Conservation (phyloP, 2,329 filamentous ascomycete genomes). For the Metarhizium album region DNA sequence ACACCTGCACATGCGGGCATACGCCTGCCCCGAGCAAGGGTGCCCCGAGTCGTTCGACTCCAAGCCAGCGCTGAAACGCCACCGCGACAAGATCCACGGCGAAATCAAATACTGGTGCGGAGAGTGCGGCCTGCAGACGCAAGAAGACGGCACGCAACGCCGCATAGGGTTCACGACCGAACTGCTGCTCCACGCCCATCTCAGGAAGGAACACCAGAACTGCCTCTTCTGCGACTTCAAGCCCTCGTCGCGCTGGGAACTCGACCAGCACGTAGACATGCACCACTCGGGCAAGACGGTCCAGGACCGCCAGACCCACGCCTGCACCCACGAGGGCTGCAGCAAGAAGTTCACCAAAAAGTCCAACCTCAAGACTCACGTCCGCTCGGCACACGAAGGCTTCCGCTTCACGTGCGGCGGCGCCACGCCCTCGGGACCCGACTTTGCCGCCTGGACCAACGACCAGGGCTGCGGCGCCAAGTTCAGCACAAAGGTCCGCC, state of each 20-base stretch:
- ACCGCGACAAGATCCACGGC: slow-evolving; percentile 60
- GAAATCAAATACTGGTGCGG: slow-evolving; percentile 65
- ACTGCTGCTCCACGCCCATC: slow-evolving; percentile 60
- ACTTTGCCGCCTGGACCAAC: slow-evolving; percentile 53
- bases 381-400: slow-evolving; percentile 67
- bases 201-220: slow-evolving; percentile 59
- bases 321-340: slow-evolving; percentile 60
- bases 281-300: slow-evolving; percentile 55
- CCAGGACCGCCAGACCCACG: slow-evolving; percentile 52
- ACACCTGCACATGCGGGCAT: slow-evolving; percentile 64
- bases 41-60: slow-evolving; percentile 68
- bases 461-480: slow-evolving; percentile 61
- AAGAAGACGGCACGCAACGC: slow-evolving; percentile 27
- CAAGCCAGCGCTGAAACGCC: slow-evolving; percentile 57
- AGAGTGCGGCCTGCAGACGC: slow-evolving; percentile 45
- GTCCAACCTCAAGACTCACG: slow-evolving; percentile 73
- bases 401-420: slow-evolving; percentile 70
- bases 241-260: slow-evolving; percentile 54
- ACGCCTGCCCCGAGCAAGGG: slow-evolving; percentile 48
- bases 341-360: slow-evolving; percentile 68
- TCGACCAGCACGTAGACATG: slow-evolving; percentile 70
- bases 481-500: slow-evolving; percentile 65
- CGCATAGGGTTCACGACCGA: slow-evolving; percentile 60
- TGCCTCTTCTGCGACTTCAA: slow-evolving; percentile 65
- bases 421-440: slow-evolving; percentile 46